phyloP scores from a whole-genome alignment of 768 basidiomycete species.

The Saitozyma podzolica region DNA sequence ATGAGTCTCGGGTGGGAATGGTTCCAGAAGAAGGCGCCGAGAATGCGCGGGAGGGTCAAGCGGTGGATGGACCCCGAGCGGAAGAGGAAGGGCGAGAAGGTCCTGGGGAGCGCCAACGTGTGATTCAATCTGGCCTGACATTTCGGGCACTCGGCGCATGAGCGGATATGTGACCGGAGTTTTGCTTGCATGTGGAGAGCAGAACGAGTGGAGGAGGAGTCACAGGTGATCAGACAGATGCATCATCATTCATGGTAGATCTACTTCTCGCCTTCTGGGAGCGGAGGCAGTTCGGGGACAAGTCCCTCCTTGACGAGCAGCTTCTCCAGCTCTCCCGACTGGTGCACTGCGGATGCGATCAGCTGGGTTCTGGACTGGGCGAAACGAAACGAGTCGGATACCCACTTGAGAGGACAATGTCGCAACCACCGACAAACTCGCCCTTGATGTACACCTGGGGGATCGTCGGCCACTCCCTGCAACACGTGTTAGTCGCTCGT shows the following conservation, averaged over 20 bases:
- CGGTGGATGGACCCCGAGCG: conserved; percentile 34
- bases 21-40: conserved; percentile 56
- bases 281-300: conserved; percentile 59
- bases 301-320: conserved; percentile 71
- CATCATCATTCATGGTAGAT: conserved; percentile 7
- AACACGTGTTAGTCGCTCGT: background rate
- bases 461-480: conserved; percentile 95
- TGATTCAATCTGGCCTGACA: too few species aligned
- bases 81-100: background rate
- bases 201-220: background rate
- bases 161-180: too few species aligned
- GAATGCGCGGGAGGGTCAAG: conserved; percentile 34
- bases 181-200: background rate
- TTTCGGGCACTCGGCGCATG: too few species aligned
- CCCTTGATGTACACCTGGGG: conserved; percentile 93
- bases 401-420: conserved; percentile 87
- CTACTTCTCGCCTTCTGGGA: conserved; percentile 22
- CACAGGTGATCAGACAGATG: conserved; percentile 2
- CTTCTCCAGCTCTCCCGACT: conserved; percentile 86
- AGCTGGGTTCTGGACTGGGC: background rate
- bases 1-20: conserved; percentile 95
- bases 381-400: conserved; percentile 30
- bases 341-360: conserved; percentile 70
- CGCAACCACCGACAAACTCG: conserved; percentile 95
- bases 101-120: too few species aligned